A percentile compares a stretch with the other conserved stretches of the same genome.
Evolutionary conservation across 2,329 filamentous ascomycete species (phyloP).

Genomic region (Davidsoniella australis): DNA sequence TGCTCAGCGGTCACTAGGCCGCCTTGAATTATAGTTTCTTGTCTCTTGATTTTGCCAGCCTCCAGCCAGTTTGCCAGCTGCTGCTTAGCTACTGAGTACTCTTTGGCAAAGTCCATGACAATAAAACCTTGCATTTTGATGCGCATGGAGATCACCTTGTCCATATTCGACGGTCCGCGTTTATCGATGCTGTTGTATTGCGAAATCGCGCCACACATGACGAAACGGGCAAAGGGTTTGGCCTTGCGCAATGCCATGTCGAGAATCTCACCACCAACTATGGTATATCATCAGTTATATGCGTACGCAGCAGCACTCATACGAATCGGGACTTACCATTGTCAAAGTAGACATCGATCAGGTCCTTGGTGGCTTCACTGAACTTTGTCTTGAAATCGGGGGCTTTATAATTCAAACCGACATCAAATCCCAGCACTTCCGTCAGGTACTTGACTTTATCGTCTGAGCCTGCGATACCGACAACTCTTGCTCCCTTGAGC

Average conservation of each 20-base stretch:
- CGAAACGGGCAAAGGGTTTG: conserved; percentile 44
- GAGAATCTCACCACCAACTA: conserved; percentile 51
- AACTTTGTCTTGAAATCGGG: conserved; percentile 42
- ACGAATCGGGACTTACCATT: conserved; percentile 28
- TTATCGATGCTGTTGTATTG: conserved; percentile 43
- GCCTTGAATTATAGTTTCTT: conserved; percentile 55
- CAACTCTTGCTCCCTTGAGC: conserved; percentile 43
- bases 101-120: conserved; percentile 46
- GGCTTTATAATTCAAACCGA: conserved; percentile 53
- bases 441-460: conserved; percentile 52
- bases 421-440: conserved; percentile 48
- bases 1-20: conserved; percentile 47
- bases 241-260: conserved; percentile 49
- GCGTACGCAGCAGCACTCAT: not conserved
- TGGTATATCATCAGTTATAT: conserved; percentile 9
- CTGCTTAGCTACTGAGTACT: conserved; percentile 39
- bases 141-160: conserved; percentile 34
- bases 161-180: conserved; percentile 38
- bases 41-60: conserved; percentile 54
- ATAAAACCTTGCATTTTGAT: conserved; percentile 57
- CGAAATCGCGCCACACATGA: conserved; percentile 55
- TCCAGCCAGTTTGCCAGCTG: conserved; percentile 50
- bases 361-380: conserved; percentile 36
- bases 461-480: conserved; percentile 48
- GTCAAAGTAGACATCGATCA: conserved; percentile 57